phyloP scores from a whole-genome alignment of 371 early-diverging fungal species.

The Umbelopsis sp. region DNA sequence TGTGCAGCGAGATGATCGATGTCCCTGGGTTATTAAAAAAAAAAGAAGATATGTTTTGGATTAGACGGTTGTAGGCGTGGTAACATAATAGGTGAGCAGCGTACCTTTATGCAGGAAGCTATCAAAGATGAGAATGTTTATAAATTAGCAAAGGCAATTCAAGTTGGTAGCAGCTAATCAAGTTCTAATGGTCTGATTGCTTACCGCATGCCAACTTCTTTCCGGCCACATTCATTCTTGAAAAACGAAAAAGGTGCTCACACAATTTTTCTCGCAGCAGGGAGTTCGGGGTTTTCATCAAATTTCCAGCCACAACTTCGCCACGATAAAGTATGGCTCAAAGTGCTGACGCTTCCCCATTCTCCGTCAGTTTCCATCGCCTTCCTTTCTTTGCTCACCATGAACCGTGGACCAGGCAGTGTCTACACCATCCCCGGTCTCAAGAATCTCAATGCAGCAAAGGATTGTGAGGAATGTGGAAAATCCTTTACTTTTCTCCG shows the following conservation, averaged over 20 bases:
- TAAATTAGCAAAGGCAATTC: too few species aligned
- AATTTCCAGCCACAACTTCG: conserved; percentile 7
- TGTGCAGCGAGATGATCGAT: conserved; percentile 62
- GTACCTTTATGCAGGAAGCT: conserved; percentile 7
- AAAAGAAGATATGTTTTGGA: background rate
- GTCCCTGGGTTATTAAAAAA: conserved; percentile 45
- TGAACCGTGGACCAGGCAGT: conserved; percentile 42
- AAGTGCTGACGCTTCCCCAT: background rate
- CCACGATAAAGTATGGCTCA: background rate
- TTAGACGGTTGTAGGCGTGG: too few species aligned
- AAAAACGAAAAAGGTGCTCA: background rate
- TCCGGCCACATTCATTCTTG: background rate
- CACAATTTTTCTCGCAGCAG: too few species aligned
- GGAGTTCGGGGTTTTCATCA: background rate
- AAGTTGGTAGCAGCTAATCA: background rate
- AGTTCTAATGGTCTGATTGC: background rate
- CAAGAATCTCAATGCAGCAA: conserved; percentile 30
- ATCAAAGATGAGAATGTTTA: background rate
- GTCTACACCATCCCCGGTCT: conserved; percentile 45
- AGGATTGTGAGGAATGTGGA: conserved; percentile 46
- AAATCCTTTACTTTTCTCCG: conserved; percentile 41
- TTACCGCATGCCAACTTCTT: conserved; percentile 11
- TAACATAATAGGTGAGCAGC: too few species aligned
- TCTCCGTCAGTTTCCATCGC: conserved; percentile 15
- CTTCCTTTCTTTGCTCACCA: background rate